A percentile compares a stretch with the other conserved stretches of the same genome.
Evolutionary conservation across 257 asterid genomes (phyloP).

Genomic region (Forsythia suspensa): DNA sequence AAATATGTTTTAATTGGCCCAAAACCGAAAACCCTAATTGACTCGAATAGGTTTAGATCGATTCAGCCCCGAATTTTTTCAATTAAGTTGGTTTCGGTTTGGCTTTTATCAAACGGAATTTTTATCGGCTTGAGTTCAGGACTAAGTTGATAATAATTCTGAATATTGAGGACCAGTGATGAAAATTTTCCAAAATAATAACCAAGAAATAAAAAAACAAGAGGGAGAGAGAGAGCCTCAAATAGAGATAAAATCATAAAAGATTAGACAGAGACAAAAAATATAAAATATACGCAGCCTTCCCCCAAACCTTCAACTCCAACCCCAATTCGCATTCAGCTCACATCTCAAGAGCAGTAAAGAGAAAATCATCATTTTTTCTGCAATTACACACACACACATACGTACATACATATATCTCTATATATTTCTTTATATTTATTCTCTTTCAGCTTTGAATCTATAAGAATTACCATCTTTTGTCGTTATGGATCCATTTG

Average conservation of each 20-base stretch:
- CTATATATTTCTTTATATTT: not conserved
- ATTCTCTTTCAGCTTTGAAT: slow-evolving; percentile 20
- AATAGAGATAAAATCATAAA: slow-evolving; percentile 34
- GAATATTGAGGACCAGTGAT: not conserved
- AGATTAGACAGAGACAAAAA: slow-evolving; percentile 37
- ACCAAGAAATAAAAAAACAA: not conserved
- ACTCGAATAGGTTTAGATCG: no score
- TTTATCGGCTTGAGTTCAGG: not conserved
- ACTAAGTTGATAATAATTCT: not conserved
- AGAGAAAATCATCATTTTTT: not conserved
- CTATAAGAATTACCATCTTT: slow-evolving; percentile 15
- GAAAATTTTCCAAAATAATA: not conserved
- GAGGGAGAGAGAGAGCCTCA: slow-evolving; percentile 24
- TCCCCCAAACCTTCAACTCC: not conserved
- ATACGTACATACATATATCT: not conserved
- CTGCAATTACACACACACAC: slow-evolving; percentile 2
- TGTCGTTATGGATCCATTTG: slow-evolving; percentile 35
- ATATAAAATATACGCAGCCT: slow-evolving; percentile 10
- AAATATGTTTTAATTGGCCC: no score
- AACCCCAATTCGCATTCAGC: slow-evolving; percentile 20
- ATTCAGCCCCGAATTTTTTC: no score
- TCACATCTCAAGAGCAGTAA: slow-evolving; percentile 27
- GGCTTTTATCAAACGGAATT: no score
- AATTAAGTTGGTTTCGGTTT: no score
- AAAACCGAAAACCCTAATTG: no score